phyloP scores from a whole-genome alignment of 2,329 filamentous ascomycete species.

The Cladophialophora psammophila region DNA sequence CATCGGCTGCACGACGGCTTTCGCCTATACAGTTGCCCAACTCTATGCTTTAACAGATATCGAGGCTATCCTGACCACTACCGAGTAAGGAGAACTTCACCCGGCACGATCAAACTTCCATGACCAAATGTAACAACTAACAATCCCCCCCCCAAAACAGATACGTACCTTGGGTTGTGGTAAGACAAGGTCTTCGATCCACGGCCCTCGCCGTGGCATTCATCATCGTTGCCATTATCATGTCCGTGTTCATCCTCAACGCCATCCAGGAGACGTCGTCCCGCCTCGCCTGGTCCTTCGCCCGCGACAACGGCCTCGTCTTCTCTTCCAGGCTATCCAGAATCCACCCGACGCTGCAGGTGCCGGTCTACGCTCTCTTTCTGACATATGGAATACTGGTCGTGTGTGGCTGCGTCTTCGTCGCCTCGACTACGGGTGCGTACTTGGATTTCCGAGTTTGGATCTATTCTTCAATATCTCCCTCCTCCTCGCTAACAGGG shows the following conservation, averaged over 20 bases:
- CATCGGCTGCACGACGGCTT: conserved; percentile 46
- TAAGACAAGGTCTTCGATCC: conserved; percentile 29
- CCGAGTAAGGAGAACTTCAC: conserved; percentile 10
- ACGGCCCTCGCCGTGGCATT: conserved; percentile 30
- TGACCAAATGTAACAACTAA: not conserved
- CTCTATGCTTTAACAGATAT: conserved; percentile 37
- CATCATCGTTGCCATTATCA: conserved; percentile 57
- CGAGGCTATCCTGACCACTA: conserved; percentile 39
- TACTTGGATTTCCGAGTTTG: not conserved
- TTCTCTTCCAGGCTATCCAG: conserved; percentile 40
- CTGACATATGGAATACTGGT: conserved; percentile 37
- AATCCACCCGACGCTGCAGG: conserved; percentile 36
- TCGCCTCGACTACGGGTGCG: conserved; percentile 25
- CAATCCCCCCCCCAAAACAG: conserved; percentile 7
- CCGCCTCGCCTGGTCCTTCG: conserved; percentile 57
- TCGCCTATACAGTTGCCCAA: conserved; percentile 32
- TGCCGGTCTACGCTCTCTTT: conserved; percentile 41
- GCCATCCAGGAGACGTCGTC: conserved; percentile 63
- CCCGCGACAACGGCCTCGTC: conserved; percentile 50
- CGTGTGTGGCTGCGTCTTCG: conserved; percentile 41
- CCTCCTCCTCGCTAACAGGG: conserved; percentile 54
- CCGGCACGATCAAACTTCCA: too few relatives aligned
- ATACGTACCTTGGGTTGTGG: conserved; percentile 19
- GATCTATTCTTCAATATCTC: conserved; percentile 45
- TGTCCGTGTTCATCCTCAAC: conserved; percentile 64